Evolutionary conservation across 2,329 filamentous ascomycete species (phyloP), one percentile per base, ranked within the genome.

Genomic region (Falciphora oryzae): DNA sequence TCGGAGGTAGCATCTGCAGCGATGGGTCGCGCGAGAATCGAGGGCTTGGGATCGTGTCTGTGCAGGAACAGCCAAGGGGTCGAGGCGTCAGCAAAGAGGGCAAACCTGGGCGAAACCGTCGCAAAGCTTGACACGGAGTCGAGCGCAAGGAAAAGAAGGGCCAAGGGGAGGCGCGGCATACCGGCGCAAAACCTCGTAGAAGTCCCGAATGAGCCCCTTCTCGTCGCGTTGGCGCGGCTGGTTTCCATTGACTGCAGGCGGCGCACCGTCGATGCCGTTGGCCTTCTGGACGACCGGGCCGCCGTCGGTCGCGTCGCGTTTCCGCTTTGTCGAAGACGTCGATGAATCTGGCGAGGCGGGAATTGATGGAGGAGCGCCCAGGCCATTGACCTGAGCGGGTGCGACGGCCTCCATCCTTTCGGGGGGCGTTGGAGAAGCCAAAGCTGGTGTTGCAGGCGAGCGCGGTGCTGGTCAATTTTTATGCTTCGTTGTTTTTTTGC

Each of bases 1-100:
- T 79, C 76, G 61, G 79, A 75, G 35, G 76, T 68, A 44, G 78
- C 71, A 5, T 74, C 64, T 2, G 82, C 77, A 63, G 80, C 76
- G 14, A 88, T 72, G 2, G 81, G 78, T 65, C 82, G 82, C 69
- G 82, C 83, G 63, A 88, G 78, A 65, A 88, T 80, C 44, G 81
- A 83, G 13, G 83, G 81, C 18, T 73, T 77, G 61, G 79, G 76
- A 69, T 89, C 86, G 69, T 82, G 77, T 66, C 87, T 89, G 67
- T 35, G 11, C 16, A 57, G 7, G 18, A 22, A 31, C 13, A 27
- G 61, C 18, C 22, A 63, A 14, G 27, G 31, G 35, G 18, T 11
- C 53, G 18, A 56, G 44, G 25, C n/a, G 29, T 61, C 32, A 29
- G 27, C 31, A 8, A 14, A 38, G 22, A 38, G 38, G 27, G n/a